Evolutionary conservation across 2,329 filamentous ascomycete species (phyloP), one percentile per base, ranked within the genome.

Genomic region (Alternaria tenuissima): DNA sequence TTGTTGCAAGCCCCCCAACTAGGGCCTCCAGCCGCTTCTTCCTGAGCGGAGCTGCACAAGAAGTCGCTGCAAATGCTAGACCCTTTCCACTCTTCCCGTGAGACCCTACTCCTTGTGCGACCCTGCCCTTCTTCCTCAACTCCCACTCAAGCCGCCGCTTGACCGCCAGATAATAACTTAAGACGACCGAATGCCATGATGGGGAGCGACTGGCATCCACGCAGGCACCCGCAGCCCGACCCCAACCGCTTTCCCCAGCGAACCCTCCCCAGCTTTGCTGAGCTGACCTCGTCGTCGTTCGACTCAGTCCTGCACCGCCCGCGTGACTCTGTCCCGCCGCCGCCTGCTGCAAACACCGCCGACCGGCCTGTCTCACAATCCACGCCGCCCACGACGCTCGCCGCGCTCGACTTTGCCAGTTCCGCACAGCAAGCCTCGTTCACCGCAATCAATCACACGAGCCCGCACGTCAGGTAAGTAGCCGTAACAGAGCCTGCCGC

Each of bases 221-320:
- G 53, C 61, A 55, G 53, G 46, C 61, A 58, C 43, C 52, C 54
- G 58, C 57, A 59, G 39, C 56, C 56, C 42, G 56, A 57, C 58
- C 39, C 55, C 48, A 43, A 57, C 55, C 44, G 59, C 44, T 56
- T 58, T 51, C 39, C 63, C 46, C 57, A 57, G 41, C 62, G 62
- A 48, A 65, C 68, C 4, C 65, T 69, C n/a, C 68, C 67, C 56
- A 66, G 68, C 57, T 65, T 71, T 39, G 67, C 67, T 51, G 68
- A 71, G 59, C 62, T 71, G 58, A 67, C 69, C 41, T 66, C 62
- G 30, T 65, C 68, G 26, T 57, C 57, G 52, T 62, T 55, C 61
- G 61, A 55, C 56, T 58, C 63, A 32, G 56, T 60, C 30, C 63
- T 64, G 64, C 57, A 71, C 58, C 66, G 56, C 22, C 59, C 52